Percentiles rank a stretch among this genome's conserved stretches.
Evolutionary conservation across 257 asterid genomes (phyloP).

Genomic region (Thymus quinquecostatus): DNA sequence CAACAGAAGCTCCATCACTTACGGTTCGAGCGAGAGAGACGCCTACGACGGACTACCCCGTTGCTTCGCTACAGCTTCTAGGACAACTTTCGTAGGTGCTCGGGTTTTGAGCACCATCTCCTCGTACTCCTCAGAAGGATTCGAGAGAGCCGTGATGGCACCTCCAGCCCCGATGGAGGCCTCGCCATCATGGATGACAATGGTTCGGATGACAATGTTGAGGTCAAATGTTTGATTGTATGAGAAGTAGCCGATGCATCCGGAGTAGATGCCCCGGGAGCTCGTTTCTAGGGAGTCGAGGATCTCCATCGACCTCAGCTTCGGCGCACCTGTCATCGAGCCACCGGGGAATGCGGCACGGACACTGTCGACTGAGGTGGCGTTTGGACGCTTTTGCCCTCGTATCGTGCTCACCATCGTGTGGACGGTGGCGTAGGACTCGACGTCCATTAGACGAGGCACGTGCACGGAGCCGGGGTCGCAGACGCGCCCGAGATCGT

Average conservation of each 20-base stretch:
- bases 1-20: not conserved
- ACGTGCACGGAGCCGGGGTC: conserved; percentile 95
- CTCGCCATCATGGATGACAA: conserved; percentile 71
- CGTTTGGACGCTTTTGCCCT: conserved; percentile 62
- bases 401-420: conserved; percentile 94
- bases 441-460: conserved; percentile 92
- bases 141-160: conserved; percentile 90
- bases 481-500: conserved; percentile 97
- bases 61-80: conserved; percentile 24
- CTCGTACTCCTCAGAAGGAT: conserved; percentile 77
- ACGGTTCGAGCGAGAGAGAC: not conserved
- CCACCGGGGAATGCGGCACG: conserved; percentile 98
- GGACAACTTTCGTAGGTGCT: conserved; percentile 77
- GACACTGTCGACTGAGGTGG: conserved; percentile 74
- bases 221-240: conserved; percentile 93
- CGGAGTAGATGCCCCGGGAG: conserved; percentile 92
- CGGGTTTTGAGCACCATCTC: conserved; percentile 87
- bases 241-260: conserved; percentile 90
- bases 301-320: conserved; percentile 91
- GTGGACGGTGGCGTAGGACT: conserved; percentile 94
- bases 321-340: conserved; percentile 99
- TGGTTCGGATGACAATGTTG: conserved; percentile 81
- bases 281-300: conserved; percentile 82
- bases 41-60: not conserved
- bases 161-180: conserved; percentile 96